Conservation (phyloP, 495 filamentous ascomycete species). For the Neurospora discreta region DNA sequence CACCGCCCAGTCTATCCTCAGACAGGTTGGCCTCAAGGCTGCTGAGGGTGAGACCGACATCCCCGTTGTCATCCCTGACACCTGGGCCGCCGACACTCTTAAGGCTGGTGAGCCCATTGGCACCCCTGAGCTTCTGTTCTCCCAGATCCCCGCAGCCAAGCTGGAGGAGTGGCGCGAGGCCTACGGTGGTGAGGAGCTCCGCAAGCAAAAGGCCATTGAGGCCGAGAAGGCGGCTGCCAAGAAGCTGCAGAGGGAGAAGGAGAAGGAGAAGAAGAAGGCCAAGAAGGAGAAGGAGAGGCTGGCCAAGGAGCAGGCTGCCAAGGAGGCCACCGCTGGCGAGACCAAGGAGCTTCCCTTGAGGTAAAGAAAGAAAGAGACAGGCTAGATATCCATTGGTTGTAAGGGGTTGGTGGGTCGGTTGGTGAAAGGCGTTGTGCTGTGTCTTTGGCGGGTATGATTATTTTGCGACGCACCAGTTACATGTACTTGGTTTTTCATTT, state of each 20-base stretch:
- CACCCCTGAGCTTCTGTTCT: slow-evolving; percentile 73
- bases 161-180: slow-evolving; percentile 68
- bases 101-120: slow-evolving; percentile 71
- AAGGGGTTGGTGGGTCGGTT: not conserved
- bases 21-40: slow-evolving; percentile 49
- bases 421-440: not conserved
- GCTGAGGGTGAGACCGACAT: slow-evolving; percentile 14
- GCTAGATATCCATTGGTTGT: not conserved
- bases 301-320: slow-evolving; percentile 17
- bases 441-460: not conserved
- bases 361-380: not conserved
- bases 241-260: slow-evolving; percentile 18
- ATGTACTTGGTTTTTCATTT: not conserved
- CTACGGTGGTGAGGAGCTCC: slow-evolving; percentile 64
- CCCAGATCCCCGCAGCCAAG: slow-evolving; percentile 41
- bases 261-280: slow-evolving; percentile 19
- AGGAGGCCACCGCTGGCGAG: slow-evolving; percentile 7
- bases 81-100: slow-evolving; percentile 50
- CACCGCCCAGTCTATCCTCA: slow-evolving; percentile 61
- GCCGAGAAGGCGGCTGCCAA: slow-evolving; percentile 16
- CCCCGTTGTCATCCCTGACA: slow-evolving; percentile 57
- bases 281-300: slow-evolving; percentile 23
- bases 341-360: not conserved
- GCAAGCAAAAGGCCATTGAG: slow-evolving; percentile 20
- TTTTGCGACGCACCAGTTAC: not conserved